A percentile compares a stretch with the other conserved stretches of the same genome.
Conservation (phyloP, 2,329 filamentous ascomycete genomes). For the Epicoccum sorghinum region DNA sequence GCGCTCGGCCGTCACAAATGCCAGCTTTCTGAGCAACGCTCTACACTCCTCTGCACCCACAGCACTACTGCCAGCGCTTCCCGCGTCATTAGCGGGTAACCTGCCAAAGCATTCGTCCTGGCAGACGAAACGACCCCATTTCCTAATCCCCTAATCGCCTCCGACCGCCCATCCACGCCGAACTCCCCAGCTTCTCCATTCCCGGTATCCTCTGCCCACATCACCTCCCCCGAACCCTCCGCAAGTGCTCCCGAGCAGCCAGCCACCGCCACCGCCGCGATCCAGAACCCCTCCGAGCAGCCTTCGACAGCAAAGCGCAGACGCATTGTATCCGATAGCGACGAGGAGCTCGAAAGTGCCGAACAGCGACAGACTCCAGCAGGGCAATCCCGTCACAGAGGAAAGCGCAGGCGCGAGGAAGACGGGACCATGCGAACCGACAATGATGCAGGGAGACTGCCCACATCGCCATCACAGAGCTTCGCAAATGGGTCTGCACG, state of each 20-base stretch:
- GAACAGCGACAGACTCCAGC: conserved; percentile 27
- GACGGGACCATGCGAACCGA: conserved; percentile 53
- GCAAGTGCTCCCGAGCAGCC: conserved; percentile 22
- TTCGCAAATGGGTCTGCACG: conserved; percentile 50
- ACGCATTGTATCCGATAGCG: conserved; percentile 40
- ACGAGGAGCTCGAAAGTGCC: conserved; percentile 28
- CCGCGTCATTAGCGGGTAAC: conserved; percentile 43
- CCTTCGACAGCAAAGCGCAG: conserved; percentile 39
- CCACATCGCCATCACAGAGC: conserved; percentile 42
- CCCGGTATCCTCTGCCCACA: conserved; percentile 44
- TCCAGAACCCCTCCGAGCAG: conserved; percentile 19
- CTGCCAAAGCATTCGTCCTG: conserved; percentile 64
- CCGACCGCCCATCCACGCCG: conserved; percentile 70
- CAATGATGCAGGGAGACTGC: conserved; percentile 49
- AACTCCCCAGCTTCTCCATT: conserved; percentile 57
- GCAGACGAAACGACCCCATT: conserved; percentile 68
- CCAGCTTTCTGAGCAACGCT: conserved; percentile 19
- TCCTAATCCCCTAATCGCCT: conserved; percentile 65
- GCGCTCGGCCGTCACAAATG: conserved; percentile 19
- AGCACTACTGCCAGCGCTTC: conserved; percentile 29
- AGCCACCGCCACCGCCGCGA: conserved; percentile 20
- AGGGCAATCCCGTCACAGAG: conserved; percentile 44
- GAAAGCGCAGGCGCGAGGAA: conserved; percentile 52
- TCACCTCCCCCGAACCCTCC: conserved; percentile 26
- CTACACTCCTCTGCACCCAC: conserved; percentile 26